Evolutionary conservation across 208 protist genomes (phyloP).

Genomic region (Vickermania ingenoplastis): DNA sequence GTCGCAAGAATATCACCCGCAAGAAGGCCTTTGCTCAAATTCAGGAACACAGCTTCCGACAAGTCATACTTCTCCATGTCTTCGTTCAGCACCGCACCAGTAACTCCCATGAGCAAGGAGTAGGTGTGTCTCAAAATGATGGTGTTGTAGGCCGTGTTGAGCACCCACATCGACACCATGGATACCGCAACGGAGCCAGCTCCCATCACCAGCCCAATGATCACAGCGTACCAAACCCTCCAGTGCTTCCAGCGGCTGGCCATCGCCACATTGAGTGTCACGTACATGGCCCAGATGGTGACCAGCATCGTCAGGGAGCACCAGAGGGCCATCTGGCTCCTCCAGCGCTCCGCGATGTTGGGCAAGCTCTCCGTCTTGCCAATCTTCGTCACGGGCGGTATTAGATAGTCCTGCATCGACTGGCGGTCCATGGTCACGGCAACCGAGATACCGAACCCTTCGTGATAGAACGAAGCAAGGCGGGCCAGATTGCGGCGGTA

Average conservation of each 20-base stretch:
- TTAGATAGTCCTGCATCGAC: neutral
- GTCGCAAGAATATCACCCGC: neutral
- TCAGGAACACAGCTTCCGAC: neutral
- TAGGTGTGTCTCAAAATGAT: neutral
- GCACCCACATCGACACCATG: neutral
- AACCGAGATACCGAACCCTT: neutral
- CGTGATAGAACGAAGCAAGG: constrained; percentile 1
- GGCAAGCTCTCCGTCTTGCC: neutral
- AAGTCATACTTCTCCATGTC: neutral
- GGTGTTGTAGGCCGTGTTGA: neutral
- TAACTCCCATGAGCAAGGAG: neutral
- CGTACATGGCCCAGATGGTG: neutral
- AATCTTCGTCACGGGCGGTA: neutral
- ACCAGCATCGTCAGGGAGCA: neutral
- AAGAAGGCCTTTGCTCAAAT: neutral
- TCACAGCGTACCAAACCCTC: neutral
- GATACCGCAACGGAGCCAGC: neutral
- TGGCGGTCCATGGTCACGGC: neutral
- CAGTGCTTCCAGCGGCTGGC: neutral
- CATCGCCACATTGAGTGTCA: neutral
- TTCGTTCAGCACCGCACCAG: neutral
- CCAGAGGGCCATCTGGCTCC: neutral
- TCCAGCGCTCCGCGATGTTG: neutral
- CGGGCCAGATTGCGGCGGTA: constrained; percentile 1
- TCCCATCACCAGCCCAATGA: neutral